These are phyloP conservation scores for Craspedostauros australis DNA, from an alignment of 108 stramenopile species.

Conservation along the genomic window DNA sequence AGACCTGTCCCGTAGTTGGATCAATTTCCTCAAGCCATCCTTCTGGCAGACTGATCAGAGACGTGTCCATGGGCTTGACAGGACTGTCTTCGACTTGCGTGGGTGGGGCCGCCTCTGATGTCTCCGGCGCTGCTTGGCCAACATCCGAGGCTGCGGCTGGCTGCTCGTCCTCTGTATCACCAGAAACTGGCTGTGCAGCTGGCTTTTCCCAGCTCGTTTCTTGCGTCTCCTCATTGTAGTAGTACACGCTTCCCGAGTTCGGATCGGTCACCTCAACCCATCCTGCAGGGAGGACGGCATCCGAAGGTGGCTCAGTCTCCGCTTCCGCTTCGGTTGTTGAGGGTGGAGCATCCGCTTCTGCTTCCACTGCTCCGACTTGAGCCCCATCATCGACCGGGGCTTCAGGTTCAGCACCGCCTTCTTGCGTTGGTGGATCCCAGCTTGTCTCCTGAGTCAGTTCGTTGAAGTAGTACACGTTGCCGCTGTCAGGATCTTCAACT, in stretches of 20 bases:
- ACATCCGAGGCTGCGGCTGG: neutral
- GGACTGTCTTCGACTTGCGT: conserved; percentile 2
- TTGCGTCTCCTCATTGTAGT: conserved; percentile 42
- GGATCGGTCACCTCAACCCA: conserved; percentile 61
- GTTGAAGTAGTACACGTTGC: conserved; percentile 37
- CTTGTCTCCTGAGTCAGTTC: conserved; percentile 14
- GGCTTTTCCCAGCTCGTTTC: conserved; percentile 61
- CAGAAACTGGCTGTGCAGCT: neutral
- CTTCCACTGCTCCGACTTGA: neutral
- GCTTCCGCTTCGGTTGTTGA: too few species aligned
- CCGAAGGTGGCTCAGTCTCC: too few species aligned
- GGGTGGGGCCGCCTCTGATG: neutral
- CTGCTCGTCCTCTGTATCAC: neutral
- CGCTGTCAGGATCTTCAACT: conserved; percentile 28
- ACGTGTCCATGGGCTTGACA: conserved; percentile 34
- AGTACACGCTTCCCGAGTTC: conserved; percentile 42
- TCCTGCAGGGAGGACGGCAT: conserved; percentile 24
- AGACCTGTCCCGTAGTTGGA: conserved; percentile 28
- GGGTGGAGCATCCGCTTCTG: neutral
- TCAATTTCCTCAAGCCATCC: conserved; percentile 56
- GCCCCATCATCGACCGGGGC: neutral
- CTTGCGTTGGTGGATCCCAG: conserved; percentile 21
- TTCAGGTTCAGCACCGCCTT: neutral
- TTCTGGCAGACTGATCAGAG: conserved; percentile 40
- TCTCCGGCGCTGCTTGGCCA: neutral